Percentiles rank a stretch among this genome's conserved stretches.
Conservation (phyloP, 345 rosid genomes). For the Acer negundo region DNA sequence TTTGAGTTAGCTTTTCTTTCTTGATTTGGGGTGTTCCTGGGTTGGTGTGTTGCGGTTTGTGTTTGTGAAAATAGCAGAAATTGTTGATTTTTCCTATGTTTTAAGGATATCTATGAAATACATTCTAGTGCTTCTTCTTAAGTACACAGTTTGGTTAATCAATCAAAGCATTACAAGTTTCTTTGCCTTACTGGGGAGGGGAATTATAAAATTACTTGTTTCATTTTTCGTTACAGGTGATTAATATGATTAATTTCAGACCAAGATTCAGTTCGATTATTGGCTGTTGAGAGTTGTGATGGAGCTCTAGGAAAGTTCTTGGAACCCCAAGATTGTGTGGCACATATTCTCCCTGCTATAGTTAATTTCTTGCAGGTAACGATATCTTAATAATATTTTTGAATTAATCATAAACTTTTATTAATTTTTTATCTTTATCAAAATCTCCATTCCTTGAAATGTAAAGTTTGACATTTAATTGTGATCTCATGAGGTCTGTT, state of each 20-base stretch:
- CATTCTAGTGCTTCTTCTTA: not conserved
- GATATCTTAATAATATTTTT: not conserved
- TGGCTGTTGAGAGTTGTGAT: constrained; percentile 88
- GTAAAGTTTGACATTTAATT: not conserved
- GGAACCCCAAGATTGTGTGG: constrained; percentile 74
- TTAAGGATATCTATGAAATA: not conserved
- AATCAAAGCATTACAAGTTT: not conserved
- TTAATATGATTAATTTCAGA: constrained; percentile 37
- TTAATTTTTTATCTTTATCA: not conserved
- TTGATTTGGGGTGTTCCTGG: no score
- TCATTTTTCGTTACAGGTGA: not conserved
- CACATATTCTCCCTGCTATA: constrained; percentile 70
- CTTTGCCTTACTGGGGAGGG: not conserved
- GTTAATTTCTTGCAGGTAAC: constrained; percentile 81
- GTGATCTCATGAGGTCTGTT: not conserved
- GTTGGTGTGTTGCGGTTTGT: no score
- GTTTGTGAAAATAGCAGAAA: no score
- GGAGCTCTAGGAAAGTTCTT: constrained; percentile 76
- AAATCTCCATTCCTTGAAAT: not conserved
- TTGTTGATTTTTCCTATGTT: not conserved
- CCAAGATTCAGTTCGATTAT: constrained; percentile 75
- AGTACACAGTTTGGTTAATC: not conserved
- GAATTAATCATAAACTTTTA: not conserved
- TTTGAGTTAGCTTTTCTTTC: no score
- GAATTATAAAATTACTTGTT: not conserved